These are phyloP conservation scores for Auxenochlorella protothecoides DNA, from an alignment of 139 green algal genomes.

Conservation along the genomic window DNA sequence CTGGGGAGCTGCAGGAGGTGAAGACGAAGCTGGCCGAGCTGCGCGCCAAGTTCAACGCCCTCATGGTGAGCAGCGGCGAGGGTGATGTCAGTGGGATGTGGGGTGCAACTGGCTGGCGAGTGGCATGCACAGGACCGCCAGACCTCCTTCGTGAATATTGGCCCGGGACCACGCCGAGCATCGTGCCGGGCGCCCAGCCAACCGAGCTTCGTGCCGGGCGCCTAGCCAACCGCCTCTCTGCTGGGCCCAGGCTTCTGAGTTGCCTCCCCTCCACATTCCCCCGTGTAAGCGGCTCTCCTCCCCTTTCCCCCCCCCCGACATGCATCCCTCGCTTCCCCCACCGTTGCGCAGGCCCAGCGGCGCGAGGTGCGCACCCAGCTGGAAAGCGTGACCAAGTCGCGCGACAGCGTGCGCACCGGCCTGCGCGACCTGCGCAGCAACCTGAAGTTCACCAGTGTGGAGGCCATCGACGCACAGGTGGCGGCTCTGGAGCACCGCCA, in stretches of 20 bases:
- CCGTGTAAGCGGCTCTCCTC: background rate
- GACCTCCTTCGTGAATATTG: too few species aligned
- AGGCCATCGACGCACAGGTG: constrained; percentile 26
- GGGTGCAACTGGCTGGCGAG: too few species aligned
- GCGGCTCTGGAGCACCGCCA: constrained; percentile 18
- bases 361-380: constrained; percentile 17
- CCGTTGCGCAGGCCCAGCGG: constrained; percentile 18
- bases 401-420: constrained; percentile 9
- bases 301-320: background rate
- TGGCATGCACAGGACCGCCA: too few species aligned
- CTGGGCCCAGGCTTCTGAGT: too few species aligned
- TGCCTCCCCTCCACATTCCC: too few species aligned
- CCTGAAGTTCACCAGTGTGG: constrained; percentile 29
- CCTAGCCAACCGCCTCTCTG: too few species aligned
- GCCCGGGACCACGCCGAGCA: too few species aligned
- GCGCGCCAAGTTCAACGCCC: constrained; percentile 18
- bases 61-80: constrained; percentile 14
- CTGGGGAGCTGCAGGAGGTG: constrained; percentile 20
- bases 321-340: background rate
- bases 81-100: too few species aligned
- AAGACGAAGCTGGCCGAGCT: constrained; percentile 26
- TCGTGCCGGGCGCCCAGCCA: too few species aligned
- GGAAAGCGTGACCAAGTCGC: constrained; percentile 13
- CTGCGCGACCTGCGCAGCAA: constrained; percentile 21
- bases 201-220: too few species aligned